Percentiles rank a stretch among this genome's conserved stretches.
Conservation (phyloP, 495 filamentous ascomycete species). For the Beverwykella pulmonaria region DNA sequence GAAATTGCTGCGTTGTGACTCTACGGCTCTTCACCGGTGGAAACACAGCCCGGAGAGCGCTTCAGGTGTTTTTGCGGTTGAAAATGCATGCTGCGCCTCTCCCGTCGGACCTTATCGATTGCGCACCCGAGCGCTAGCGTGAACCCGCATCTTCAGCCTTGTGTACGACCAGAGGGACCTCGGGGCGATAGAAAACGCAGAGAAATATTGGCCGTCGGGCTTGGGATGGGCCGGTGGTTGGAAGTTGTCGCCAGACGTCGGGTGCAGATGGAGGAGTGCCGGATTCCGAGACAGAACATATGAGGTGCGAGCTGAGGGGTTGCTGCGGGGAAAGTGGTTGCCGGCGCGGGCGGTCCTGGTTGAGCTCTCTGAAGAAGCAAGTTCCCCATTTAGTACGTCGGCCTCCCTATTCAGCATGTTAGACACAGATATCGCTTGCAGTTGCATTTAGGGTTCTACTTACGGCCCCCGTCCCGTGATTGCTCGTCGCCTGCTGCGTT, state of each 20-base stretch:
- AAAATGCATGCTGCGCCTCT: slow-evolving; percentile 6
- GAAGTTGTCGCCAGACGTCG: neutral
- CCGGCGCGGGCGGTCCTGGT: no score
- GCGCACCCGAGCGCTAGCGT: neutral
- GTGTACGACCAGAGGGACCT: neutral
- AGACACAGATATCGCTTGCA: neutral
- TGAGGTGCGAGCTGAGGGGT: neutral
- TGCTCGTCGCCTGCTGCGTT: neutral
- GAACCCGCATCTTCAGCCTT: neutral
- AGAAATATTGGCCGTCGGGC: neutral
- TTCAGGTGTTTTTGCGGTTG: neutral
- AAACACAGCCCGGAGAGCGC: slow-evolving; percentile 21
- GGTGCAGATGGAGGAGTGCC: neutral
- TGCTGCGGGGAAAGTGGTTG: neutral
- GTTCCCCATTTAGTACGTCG: neutral
- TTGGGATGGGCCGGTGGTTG: neutral
- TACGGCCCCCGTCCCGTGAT: neutral
- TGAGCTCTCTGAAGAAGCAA: neutral
- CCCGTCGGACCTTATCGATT: neutral
- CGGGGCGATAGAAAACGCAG: neutral
- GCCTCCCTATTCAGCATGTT: neutral
- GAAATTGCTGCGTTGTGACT: neutral
- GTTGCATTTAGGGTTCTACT: neutral
- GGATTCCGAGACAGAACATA: slow-evolving; percentile 19
- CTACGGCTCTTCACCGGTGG: slow-evolving; percentile 13